Base-by-base conservation (phyloP, 73 alveolate species). In the Strombidium stylifer region DNA sequence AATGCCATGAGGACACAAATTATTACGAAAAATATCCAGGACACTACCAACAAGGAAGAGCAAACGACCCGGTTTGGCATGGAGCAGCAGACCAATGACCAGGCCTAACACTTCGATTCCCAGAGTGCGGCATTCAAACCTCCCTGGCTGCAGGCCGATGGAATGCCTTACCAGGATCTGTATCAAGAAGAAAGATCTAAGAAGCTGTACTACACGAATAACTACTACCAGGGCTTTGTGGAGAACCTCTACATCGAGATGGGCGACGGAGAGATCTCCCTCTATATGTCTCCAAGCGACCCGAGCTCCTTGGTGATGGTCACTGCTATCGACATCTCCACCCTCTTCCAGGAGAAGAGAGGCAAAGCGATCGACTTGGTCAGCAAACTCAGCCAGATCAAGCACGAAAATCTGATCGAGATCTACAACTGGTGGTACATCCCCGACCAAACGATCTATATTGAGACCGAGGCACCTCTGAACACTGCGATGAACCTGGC, bases 401-500 rank as follows among this genome's bases (percentile, higher is more conserved):
- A 37, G 24, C 52, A 53, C 31, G 32, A 46, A 24, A 53, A 53
- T 27, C 12, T 53, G 6, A 28, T 27, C 15, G 11, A 53, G 52
- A 31, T 53, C 2, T 27, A 53, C 12, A n/a, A 31, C 35, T 37
- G 31, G 31, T 31, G 31, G 3, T 27, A 27, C 7, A 26, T 53
- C 6, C 51, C 24, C 16, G 68, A 53, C 3, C 24, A 31, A 53
- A 16, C n/a, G 12, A 49, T 60, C 2, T 60, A 60, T 28, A 32
- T 73, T 36, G 77, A 73, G 32, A 60, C 56, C 51, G 86, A 73
- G 37, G 78, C 70, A 3, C 86, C 86, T 1, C 54, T 47, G 19
- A 73, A 60, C 24, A 31, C 31, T 14, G 40, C 52, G 1, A 19
- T 39, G n/a, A n/a, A n/a, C n/a, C n/a, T n/a, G n/a, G n/a, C n/a